Evolutionary conservation across 148 eudicot species (phyloP), one percentile per base, ranked within the genome.

Genomic region (Heliamphora exappendiculata): DNA sequence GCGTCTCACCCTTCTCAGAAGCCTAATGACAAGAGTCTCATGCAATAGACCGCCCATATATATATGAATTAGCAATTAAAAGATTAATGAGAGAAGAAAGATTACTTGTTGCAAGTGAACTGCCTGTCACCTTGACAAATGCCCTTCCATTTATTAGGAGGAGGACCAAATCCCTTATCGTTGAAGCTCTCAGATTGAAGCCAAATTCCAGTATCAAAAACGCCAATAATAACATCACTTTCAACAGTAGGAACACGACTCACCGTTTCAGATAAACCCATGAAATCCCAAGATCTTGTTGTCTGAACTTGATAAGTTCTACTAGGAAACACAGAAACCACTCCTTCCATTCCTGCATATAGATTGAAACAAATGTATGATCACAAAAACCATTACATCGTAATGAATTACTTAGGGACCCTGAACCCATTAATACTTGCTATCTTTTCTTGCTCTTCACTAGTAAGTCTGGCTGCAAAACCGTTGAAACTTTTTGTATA

Each of bases 81-180:
- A n/a, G n/a, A n/a, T n/a, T n/a, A n/a, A n/a, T n/a, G n/a, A n/a
- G n/a, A n/a, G n/a, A n/a, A n/a, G n/a, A n/a, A n/a, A n/a, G n/a
- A n/a, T 54, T 83, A 84, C 84, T 84, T 84, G 84, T 81, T 84
- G 60, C 86, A 84, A 44, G 86, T 81, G 63, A 81, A 51, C 78
- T 70, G 5, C 33, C 7, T 64, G 84, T n/a, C 66, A 53, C 71
- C 22, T n/a, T 78, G 45, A 10, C 86, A 84, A 13, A 3, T 11
- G 44, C 84, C 86, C 66, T 81, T 84, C 84, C 84, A 84, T 81
- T 75, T 84, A 50, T 50, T 0, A 3, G 86, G 81, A 12, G 84
- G 82, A 42, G 84, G 81, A 57, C 81, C 73, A 3, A 78, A 58
- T 3, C 79, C 84, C 0, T 78, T 69, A 36, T 78, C 84, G 5